Conservation (phyloP, 2,329 filamentous ascomycete species). For the Cladosporium sp. region DNA sequence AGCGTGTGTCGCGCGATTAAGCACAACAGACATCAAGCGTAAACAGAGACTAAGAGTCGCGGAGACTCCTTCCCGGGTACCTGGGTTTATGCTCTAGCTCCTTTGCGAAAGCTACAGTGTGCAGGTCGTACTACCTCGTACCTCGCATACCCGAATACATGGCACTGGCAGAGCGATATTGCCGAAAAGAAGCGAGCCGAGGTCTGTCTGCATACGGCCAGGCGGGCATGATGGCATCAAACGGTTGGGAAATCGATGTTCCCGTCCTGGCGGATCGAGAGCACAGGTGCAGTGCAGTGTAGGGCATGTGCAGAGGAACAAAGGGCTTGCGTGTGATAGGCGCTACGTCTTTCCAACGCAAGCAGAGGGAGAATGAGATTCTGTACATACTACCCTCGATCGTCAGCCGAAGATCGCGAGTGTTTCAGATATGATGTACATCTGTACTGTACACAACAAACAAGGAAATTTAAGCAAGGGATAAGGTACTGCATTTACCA, state of each 20-base stretch:
- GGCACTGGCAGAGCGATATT: neutral
- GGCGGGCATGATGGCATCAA: neutral
- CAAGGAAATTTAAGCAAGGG: neutral
- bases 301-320: neutral
- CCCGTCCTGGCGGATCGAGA: neutral
- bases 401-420: neutral
- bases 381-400: neutral
- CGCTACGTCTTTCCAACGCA: neutral
- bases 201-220: neutral
- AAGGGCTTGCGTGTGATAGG: neutral
- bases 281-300: neutral
- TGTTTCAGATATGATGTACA: neutral
- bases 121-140: neutral
- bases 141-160: neutral
- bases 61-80: neutral
- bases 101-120: neutral
- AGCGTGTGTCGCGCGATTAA: neutral
- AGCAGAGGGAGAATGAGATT: neutral
- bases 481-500: slow-evolving; percentile 26
- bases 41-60: neutral
- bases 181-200: neutral
- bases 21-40: neutral
- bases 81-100: neutral
- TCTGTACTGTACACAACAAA: neutral
- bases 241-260: neutral